phyloP scores from a whole-genome alignment of 345 rosid species.

The Zanthoxylum bungeanum region DNA sequence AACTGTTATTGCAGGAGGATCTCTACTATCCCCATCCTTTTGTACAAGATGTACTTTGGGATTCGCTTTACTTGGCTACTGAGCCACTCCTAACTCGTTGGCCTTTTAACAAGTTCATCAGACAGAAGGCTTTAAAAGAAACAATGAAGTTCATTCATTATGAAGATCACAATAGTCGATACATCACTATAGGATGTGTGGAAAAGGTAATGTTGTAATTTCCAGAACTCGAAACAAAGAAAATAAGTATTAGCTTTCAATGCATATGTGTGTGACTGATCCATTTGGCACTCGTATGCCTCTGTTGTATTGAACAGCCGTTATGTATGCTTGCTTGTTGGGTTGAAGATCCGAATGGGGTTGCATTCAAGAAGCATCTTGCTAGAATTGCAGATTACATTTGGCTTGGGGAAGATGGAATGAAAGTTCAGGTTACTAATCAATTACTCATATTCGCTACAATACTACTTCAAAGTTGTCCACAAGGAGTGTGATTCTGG shows the following conservation, averaged over 20 bases:
- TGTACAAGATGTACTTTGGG: conserved; percentile 25
- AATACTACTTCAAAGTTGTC: too few species aligned
- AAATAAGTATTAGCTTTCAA: neutral
- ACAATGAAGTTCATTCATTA: conserved; percentile 20
- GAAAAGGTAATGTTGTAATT: conserved; percentile 21
- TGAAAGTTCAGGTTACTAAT: conserved; percentile 66
- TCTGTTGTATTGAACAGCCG: conserved; percentile 26
- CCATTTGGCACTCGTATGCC: conserved; percentile 3
- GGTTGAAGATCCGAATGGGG: conserved; percentile 43
- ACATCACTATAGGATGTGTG: conserved; percentile 34
- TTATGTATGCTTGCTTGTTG: conserved; percentile 41
- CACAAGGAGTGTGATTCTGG: too few species aligned
- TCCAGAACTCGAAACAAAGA: neutral
- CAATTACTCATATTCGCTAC: neutral
- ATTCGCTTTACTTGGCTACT: conserved; percentile 11
- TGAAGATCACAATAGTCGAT: conserved; percentile 34
- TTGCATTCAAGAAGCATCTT: conserved; percentile 71
- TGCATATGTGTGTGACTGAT: neutral
- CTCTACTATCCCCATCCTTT: conserved; percentile 15
- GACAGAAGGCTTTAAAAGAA: conserved; percentile 23
- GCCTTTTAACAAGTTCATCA: conserved; percentile 29
- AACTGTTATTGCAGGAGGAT: conserved; percentile 2
- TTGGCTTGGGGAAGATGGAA: conserved; percentile 96
- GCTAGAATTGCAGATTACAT: conserved; percentile 70
- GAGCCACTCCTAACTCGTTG: conserved; percentile 39